Percentiles rank a stretch among this genome's conserved stretches.
Conservation (phyloP, 1,139 yeast species). For the Pichia inconspicua region DNA sequence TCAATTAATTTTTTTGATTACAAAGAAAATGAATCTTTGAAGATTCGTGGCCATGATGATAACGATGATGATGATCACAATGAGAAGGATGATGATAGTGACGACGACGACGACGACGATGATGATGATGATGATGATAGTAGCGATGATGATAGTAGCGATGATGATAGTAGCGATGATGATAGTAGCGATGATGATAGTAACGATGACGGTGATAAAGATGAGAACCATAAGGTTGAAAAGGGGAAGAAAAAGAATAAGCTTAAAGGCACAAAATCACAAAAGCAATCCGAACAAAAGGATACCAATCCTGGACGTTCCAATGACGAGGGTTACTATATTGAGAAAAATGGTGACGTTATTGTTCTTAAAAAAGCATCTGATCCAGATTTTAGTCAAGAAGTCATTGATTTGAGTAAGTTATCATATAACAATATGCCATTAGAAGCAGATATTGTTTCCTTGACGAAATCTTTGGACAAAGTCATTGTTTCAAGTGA, state of each 20-base stretch:
- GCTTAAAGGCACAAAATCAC: not conserved
- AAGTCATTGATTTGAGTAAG: constrained; percentile 15
- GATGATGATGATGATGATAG: not conserved
- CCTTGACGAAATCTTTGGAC: constrained; percentile 32
- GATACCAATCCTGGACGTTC: not conserved
- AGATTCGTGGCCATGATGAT: constrained; percentile 1
- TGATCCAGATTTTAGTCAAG: constrained; percentile 17
- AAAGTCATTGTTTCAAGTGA: constrained; percentile 48
- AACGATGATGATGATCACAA: constrained; percentile 1
- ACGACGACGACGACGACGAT: not conserved
- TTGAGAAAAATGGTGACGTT: constrained; percentile 13
- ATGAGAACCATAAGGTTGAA: constrained; percentile 8
- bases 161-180: constrained; percentile 21
- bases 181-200: constrained; percentile 8
- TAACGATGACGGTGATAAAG: constrained; percentile 22
- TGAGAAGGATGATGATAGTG: not conserved
- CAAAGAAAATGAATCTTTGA: not conserved
- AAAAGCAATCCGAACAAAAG: not conserved
- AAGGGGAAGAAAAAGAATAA: not conserved
- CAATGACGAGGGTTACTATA: constrained; percentile 25
- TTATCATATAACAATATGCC: constrained; percentile 15
- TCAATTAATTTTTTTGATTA: constrained; percentile 12
- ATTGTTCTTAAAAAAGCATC: constrained; percentile 21
- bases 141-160: constrained; percentile 6
- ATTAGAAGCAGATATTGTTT: constrained; percentile 22